A percentile compares a stretch with the other conserved stretches of the same genome.
Evolutionary conservation across 106 monocot genomes (phyloP).

Genomic region (Dendrobium nobile): DNA sequence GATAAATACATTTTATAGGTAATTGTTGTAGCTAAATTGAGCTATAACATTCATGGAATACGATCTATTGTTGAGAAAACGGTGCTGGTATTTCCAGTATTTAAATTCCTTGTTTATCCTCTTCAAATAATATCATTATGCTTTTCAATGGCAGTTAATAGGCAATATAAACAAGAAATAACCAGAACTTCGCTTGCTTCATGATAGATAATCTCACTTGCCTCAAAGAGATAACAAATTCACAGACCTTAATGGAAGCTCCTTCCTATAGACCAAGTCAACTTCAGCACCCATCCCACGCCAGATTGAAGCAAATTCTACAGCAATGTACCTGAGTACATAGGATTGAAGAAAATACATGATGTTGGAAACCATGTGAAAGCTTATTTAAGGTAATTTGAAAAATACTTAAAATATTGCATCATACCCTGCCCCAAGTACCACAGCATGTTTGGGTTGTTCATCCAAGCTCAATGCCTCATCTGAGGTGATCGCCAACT

Average conservation of each 20-base stretch:
- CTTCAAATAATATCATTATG: background rate
- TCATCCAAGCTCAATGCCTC: constrained; percentile 99
- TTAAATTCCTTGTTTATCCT: background rate
- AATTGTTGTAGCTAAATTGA: background rate
- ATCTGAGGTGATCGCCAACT: constrained; percentile 97
- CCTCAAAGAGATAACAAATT: background rate
- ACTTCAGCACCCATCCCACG: constrained; percentile 86
- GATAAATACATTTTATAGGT: background rate
- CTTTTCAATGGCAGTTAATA: background rate
- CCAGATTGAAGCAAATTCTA: constrained; percentile 99
- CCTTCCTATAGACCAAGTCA: constrained; percentile 89
- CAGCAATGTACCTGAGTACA: constrained; percentile 79
- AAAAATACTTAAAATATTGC: background rate
- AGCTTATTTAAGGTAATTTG: background rate
- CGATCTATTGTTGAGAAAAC: background rate
- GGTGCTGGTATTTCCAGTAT: background rate
- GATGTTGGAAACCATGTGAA: background rate
- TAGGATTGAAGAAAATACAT: background rate
- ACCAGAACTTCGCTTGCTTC: background rate
- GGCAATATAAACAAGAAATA: background rate
- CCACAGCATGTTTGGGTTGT: constrained; percentile 75
- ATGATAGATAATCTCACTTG: background rate
- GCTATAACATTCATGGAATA: background rate
- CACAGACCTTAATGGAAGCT: constrained; percentile 82
- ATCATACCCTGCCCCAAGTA: constrained; percentile 95